These are phyloP conservation scores for Leccinum holopus DNA, from an alignment of 1,284 basidiomycete genomes.

Conservation along the genomic window DNA sequence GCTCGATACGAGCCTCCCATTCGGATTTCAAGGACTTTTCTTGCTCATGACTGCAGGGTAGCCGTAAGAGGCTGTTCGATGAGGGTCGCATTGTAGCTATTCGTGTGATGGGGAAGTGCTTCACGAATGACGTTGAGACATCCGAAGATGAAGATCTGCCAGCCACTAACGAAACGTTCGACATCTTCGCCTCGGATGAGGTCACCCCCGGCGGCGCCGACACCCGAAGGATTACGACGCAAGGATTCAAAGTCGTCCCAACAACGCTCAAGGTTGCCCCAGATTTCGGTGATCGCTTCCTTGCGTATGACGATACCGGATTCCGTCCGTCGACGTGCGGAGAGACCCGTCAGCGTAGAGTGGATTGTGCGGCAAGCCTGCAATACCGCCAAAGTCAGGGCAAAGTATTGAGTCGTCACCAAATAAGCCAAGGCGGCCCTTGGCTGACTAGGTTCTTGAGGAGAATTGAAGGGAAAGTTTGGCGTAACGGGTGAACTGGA, in stretches of 20 bases:
- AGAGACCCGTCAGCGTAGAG: conserved; percentile 67
- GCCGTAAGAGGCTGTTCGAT: conserved; percentile 37
- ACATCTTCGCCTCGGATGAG: conserved; percentile 55
- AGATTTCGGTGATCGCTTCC: conserved; percentile 64
- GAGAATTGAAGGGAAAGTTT: conserved; percentile 35
- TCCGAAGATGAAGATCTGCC: conserved; percentile 51
- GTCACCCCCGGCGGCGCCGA: conserved; percentile 38
- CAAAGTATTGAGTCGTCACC: conserved; percentile 40
- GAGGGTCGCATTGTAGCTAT: conserved; percentile 2
- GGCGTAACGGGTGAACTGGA: conserved; percentile 34
- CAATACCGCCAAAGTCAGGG: conserved; percentile 68
- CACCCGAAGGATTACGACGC: conserved; percentile 37
- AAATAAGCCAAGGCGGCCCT: conserved; percentile 33
- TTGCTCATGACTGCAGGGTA: conserved; percentile 63
- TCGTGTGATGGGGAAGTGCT: conserved; percentile 17
- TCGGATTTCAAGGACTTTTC: conserved; percentile 60
- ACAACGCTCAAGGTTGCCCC: conserved; percentile 75
- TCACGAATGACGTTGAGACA: conserved; percentile 48
- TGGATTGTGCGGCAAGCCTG: conserved; percentile 76
- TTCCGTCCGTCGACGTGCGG: conserved; percentile 58
- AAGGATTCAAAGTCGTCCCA: conserved; percentile 80
- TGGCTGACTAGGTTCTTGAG: conserved; percentile 31
- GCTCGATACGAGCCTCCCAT: conserved; percentile 51
- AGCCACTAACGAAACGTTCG: conserved; percentile 57
- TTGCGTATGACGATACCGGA: conserved; percentile 55